Conservation (phyloP, 305 asterid genomes). For the Fraxinus angustifolia region DNA sequence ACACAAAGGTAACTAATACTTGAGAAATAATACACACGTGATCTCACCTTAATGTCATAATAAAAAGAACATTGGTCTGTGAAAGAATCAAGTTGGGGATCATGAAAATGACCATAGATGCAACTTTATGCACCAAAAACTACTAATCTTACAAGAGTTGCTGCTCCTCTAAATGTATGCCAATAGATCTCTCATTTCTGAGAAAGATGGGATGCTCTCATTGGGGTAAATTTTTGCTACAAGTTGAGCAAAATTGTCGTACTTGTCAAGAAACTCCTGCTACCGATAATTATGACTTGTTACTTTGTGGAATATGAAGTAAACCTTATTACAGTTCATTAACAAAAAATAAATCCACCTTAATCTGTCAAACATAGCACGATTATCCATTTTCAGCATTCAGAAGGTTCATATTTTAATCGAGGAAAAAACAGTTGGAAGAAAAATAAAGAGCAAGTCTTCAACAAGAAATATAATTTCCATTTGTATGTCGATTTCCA, state of each 20-base stretch:
- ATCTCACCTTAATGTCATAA: neutral
- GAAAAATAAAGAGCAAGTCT: neutral
- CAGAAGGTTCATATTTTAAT: neutral
- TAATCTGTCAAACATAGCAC: neutral
- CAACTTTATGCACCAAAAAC: slow-evolving; percentile 16
- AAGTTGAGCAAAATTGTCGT: slow-evolving; percentile 91
- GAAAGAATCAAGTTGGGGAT: slow-evolving; percentile 30
- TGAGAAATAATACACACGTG: neutral
- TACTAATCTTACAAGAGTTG: slow-evolving; percentile 6
- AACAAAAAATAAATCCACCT: neutral
- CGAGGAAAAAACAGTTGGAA: neutral
- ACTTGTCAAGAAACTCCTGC: slow-evolving; percentile 96
- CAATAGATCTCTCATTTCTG: slow-evolving; percentile 76
- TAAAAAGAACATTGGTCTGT: neutral
- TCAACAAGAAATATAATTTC: neutral
- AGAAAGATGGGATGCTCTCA: slow-evolving; percentile 70
- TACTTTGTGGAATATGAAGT: neutral
- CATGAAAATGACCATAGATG: neutral
- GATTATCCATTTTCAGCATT: neutral
- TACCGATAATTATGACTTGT: slow-evolving; percentile 32
- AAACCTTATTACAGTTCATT: neutral
- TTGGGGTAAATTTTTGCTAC: slow-evolving; percentile 74
- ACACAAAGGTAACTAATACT: neutral
- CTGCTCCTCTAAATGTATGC: slow-evolving; percentile 58
- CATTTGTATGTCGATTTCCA: neutral